Percentiles rank a stretch among this genome's conserved stretches.
phyloP scores from a whole-genome alignment of 2,329 filamentous ascomycete genomes.

The Penicillium sp. region DNA sequence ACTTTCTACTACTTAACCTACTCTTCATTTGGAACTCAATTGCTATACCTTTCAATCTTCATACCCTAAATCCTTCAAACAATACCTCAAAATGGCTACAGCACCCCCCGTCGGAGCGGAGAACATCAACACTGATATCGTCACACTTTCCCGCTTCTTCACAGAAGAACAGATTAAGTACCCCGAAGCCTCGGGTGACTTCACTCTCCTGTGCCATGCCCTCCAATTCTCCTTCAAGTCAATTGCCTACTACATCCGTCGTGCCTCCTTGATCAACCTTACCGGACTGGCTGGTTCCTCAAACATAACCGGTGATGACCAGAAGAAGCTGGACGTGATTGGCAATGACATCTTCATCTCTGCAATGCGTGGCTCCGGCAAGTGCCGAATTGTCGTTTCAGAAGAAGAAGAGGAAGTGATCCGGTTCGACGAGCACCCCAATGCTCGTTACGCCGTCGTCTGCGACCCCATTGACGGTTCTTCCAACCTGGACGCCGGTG shows the following conservation, averaged over 20 bases:
- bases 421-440: constrained; percentile 71
- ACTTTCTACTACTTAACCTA: not conserved
- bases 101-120: constrained; percentile 60
- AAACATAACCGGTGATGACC: constrained; percentile 94
- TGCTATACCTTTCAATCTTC: not conserved
- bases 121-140: constrained; percentile 91
- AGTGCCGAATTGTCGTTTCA: constrained; percentile 89
- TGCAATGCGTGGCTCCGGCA: constrained; percentile 88
- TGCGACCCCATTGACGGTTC: constrained; percentile 98
- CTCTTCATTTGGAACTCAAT: not conserved
- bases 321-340: constrained; percentile 99
- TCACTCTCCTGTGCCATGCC: constrained; percentile 97
- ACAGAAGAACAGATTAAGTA: constrained; percentile 94
- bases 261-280: constrained; percentile 91
- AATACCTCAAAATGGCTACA: constrained; percentile 30
- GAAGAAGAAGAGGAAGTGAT: constrained; percentile 96
- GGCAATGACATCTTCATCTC: constrained; percentile 97
- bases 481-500: constrained; percentile 95
- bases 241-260: constrained; percentile 98
- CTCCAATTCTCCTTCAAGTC: constrained; percentile 99
- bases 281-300: constrained; percentile 91
- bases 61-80: constrained; percentile 2
- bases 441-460: constrained; percentile 84
- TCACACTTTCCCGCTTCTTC: constrained; percentile 91
- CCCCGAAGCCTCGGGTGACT: constrained; percentile 94